These are phyloP conservation scores for Zygosaccharomyces pseudorouxii DNA, from an alignment of 805 yeast genomes.

Conservation along the genomic window DNA sequence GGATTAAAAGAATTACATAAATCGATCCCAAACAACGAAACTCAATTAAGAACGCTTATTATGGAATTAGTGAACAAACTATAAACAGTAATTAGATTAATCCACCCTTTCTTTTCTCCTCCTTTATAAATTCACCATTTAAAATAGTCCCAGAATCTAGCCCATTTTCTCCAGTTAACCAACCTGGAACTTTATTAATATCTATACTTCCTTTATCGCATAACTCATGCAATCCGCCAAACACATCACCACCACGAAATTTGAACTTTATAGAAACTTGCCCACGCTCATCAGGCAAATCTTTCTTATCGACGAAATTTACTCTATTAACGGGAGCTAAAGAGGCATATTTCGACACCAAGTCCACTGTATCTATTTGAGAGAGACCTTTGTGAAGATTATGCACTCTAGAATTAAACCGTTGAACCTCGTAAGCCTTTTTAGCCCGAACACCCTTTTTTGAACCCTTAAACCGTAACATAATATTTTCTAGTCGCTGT, in stretches of 20 bases:
- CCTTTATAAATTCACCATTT: constrained; percentile 36
- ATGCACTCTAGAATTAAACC: constrained; percentile 23
- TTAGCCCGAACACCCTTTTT: constrained; percentile 35
- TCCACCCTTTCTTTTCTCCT: constrained; percentile 18
- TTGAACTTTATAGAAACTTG: constrained; percentile 29
- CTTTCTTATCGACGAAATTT: constrained; percentile 41
- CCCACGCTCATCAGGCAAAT: constrained; percentile 1
- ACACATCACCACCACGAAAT: constrained; percentile 64
- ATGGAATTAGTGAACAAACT: constrained; percentile 22
- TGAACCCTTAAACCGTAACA: constrained; percentile 59
- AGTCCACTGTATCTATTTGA: constrained; percentile 2
- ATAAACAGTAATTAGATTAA: constrained; percentile 16
- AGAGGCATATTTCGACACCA: constrained; percentile 41
- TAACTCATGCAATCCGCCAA: constrained; percentile 72
- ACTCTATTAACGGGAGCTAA: constrained; percentile 55
- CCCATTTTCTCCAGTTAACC: constrained; percentile 78
- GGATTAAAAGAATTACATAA: constrained; percentile 24
- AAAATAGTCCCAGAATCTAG: constrained; percentile 43
- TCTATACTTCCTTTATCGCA: constrained; percentile 47
- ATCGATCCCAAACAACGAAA: constrained; percentile 26
- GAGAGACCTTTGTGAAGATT: constrained; percentile 19
- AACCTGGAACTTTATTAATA: constrained; percentile 58
- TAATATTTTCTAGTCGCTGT: constrained; percentile 42
- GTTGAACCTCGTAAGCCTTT: constrained; percentile 39
- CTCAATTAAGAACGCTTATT: constrained; percentile 21